phyloP scores from a whole-genome alignment of 805 yeast species.

The Monosporozyma aerobia region DNA sequence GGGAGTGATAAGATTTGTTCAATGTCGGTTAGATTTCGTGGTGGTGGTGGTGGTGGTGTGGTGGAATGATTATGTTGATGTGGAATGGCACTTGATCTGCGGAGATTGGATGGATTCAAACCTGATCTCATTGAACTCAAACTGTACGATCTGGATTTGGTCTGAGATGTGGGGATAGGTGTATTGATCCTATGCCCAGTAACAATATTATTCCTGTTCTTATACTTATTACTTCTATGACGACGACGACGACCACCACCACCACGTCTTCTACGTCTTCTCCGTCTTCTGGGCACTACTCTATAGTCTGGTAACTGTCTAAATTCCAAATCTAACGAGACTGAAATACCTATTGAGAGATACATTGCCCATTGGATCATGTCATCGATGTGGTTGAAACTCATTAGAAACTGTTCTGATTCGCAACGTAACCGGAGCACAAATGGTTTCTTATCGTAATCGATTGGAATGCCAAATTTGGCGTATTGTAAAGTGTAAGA shows the following conservation, averaged over 20 bases:
- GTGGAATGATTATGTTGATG: background rate
- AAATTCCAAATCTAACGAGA: conserved; percentile 64
- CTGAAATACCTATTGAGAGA: conserved; percentile 65
- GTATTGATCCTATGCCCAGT: background rate
- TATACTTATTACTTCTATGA: conserved; percentile 32
- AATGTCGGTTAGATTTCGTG: background rate
- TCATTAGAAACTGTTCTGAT: conserved; percentile 68
- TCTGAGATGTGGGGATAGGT: background rate
- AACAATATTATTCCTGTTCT: background rate
- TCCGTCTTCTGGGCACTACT: conserved; percentile 71
- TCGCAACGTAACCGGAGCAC: conserved; percentile 73
- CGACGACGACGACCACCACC: conserved; percentile 54
- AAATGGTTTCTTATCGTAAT: conserved; percentile 61
- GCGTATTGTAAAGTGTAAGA: conserved; percentile 80
- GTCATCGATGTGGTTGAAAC: conserved; percentile 51
- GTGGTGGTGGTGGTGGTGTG: background rate
- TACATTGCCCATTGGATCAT: conserved; percentile 74
- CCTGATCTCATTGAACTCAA: background rate
- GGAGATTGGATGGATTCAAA: background rate
- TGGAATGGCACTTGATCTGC: background rate
- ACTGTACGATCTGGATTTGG: conserved; percentile 1
- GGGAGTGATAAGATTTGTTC: background rate
- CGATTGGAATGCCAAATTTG: conserved; percentile 74
- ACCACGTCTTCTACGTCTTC: conserved; percentile 62
- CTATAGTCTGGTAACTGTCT: conserved; percentile 69